Percentiles rank a stretch among this genome's conserved stretches.
Evolutionary conservation across 2,329 filamentous ascomycete genomes (phyloP).

Genomic region (Xylariaceae sp.): DNA sequence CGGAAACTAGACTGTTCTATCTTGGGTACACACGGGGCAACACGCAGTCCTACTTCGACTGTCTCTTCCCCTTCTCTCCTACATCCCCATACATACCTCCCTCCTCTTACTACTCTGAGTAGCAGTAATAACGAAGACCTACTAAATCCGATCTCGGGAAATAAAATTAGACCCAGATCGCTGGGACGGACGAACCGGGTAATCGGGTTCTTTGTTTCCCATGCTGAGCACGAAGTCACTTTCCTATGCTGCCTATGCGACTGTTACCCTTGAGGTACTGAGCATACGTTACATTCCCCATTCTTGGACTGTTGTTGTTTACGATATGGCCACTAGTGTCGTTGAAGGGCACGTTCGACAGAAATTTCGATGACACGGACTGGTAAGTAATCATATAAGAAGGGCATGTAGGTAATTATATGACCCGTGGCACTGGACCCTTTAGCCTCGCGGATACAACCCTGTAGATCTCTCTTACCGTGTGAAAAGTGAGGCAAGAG

Average conservation of each 20-base stretch:
- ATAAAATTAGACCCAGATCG: constrained; percentile 27
- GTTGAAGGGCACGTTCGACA: too few species aligned
- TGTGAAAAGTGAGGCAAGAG: not conserved
- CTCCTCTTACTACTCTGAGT: too few species aligned
- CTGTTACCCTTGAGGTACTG: not conserved
- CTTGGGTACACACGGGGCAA: not conserved
- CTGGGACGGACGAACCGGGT: constrained; percentile 19
- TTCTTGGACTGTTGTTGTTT: not conserved
- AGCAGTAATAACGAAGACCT: too few species aligned
- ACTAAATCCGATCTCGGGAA: constrained; percentile 23
- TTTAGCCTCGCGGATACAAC: not conserved
- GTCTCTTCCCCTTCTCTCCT: too few species aligned
- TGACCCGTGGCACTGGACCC: not conserved
- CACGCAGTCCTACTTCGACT: not conserved
- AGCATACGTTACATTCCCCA: not conserved
- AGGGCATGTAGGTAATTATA: not conserved
- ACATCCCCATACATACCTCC: too few species aligned
- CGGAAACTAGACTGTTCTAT: constrained; percentile 4
- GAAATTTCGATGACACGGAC: not conserved
- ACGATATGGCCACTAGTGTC: too few species aligned
- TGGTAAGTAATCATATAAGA: not conserved
- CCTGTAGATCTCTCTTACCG: not conserved
- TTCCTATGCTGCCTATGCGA: not conserved
- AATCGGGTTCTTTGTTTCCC: not conserved
- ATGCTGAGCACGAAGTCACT: not conserved